Base-by-base conservation (phyloP, 2,329 filamentous ascomycete genomes). In the Fusarium palustre region DNA sequence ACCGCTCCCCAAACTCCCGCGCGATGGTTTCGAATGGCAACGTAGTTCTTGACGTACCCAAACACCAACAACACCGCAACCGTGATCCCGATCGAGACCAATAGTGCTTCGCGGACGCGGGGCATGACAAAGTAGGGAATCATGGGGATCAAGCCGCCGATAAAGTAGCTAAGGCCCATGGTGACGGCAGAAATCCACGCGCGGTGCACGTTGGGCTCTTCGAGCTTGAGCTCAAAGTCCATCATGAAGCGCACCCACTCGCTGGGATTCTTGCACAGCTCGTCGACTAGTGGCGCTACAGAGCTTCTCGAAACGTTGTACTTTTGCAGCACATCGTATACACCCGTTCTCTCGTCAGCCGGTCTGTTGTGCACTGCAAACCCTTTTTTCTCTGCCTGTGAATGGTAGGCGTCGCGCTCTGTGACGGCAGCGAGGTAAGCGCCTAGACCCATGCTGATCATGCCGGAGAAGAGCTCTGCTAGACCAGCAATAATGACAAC, bases 371-470 rank as follows among this genome's bases (percentile, higher is more conserved):
- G 76, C 18, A 86, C 81, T 66, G 85, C 82, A 18, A 58, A 65
- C 45, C 76, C 76, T 72, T 86, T 84, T 45, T 83, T 81, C 56
- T 77, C 75, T 65, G 83, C 81, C 69, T 86, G 84, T 18, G 83
- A 82, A 54, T 82, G 79, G 76, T 85, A 86, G 67, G 82, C 81
- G 67, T 84, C 82, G 18, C 78, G 77, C 74, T 90, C 87, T 1
- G 87, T 88, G 42, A 83, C 81, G 30, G 89, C 90, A 11, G 90
- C 91, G 3, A 94, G 83, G 76, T 91, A 93, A 9, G 89, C 91
- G 25, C 91, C 91, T 8, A 94, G 82, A 2, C 91, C 91, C 92
- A 94, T 94, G 55, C 87, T 91, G 70, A 94, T 92, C 70, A 90
- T 88, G 20, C 92, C 91, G 0, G 90, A 90, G 75, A 92, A 91